Base-by-base conservation (phyloP, 768 basidiomycete species). In the Goffeauzyma gilvescens region DNA sequence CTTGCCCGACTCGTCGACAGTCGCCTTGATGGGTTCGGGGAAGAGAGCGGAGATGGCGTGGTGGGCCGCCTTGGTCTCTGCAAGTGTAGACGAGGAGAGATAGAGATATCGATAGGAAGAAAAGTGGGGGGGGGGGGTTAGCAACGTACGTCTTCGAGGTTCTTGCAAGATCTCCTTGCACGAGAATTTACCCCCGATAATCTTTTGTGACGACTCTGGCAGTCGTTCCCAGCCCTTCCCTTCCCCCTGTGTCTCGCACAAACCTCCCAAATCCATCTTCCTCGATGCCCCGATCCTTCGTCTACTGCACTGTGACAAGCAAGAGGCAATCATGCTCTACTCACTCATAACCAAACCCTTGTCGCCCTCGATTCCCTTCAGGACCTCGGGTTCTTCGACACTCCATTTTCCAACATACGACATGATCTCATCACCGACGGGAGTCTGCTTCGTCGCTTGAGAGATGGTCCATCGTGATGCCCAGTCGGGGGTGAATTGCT, bases 41-140 rank as follows among this genome's bases (percentile, higher is more conserved):
- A 98, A 87, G 10, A 87, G 80, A 1, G 89, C 85, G 46, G 90
- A 95, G 65, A 98, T 95, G 62, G 93, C 93, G 60, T 96, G 90
- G 65, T 96, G 90, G 15, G 87, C 86, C 42, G 93, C 93, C 71
- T 89, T 86, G 67, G 77, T 79, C 71, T 95, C 62, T 64, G 50
- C 17, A 20, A n/a, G n/a, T n/a, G n/a, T n/a, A n/a, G n/a, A n/a
- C n/a, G n/a, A n/a, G n/a, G n/a, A n/a, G n/a, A n/a, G n/a, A n/a
- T n/a, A n/a, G n/a, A n/a, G n/a, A n/a, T n/a, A n/a, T n/a, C n/a
- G n/a, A n/a, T n/a, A n/a, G n/a, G n/a, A n/a, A n/a, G n/a, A n/a
- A n/a, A n/a, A n/a, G n/a, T n/a, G 28, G 28, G 28, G 28, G 28
- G 28, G 28, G 28, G 28, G 28, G 28, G 28, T 30, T 30, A n/a